Conservation (phyloP, 768 basidiomycete genomes). For the Saitozyma sp. region DNA sequence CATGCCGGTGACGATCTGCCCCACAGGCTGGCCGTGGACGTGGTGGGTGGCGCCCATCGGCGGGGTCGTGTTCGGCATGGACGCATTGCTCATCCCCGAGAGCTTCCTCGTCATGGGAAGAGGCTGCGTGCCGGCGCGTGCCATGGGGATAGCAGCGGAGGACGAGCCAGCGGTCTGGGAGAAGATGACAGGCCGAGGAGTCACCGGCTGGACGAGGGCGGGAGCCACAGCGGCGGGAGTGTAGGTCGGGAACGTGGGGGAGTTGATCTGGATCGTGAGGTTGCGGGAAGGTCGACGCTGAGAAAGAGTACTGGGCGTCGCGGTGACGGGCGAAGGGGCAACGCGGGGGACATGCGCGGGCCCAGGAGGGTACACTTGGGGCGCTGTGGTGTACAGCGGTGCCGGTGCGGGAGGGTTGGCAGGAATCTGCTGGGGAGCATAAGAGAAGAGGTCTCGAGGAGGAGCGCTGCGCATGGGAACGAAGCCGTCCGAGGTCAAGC, state of each 20-base stretch:
- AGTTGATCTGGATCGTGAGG: slow-evolving; percentile 21
- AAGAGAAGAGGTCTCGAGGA: slow-evolving; percentile 37
- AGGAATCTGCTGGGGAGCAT: slow-evolving; percentile 34
- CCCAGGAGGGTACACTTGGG: slow-evolving; percentile 3
- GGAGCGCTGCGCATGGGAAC: slow-evolving; percentile 33
- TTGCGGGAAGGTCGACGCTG: slow-evolving; percentile 11
- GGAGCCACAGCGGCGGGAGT: not conserved
- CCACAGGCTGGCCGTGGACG: not conserved
- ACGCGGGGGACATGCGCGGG: slow-evolving; percentile 7
- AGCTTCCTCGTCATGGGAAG: slow-evolving; percentile 26
- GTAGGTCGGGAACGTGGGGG: slow-evolving; percentile 8
- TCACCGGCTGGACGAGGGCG: slow-evolving; percentile 1
- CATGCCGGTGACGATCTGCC: slow-evolving; percentile 16
- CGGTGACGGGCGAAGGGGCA: slow-evolving; percentile 13
- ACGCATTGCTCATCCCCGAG: slow-evolving; percentile 10
- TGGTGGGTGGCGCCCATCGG: not conserved
- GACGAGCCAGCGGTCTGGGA: slow-evolving; percentile 20
- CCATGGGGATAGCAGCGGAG: slow-evolving; percentile 39
- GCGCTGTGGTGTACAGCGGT: slow-evolving; percentile 34
- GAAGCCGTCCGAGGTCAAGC: slow-evolving; percentile 34
- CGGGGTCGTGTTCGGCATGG: not conserved
- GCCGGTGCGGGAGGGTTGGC: slow-evolving; percentile 29
- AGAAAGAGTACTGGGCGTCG: slow-evolving; percentile 15
- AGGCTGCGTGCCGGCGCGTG: slow-evolving; percentile 37
- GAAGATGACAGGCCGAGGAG: slow-evolving; percentile 9